These are phyloP conservation scores for Colletotrichum eleusines DNA, from an alignment of 2,329 filamentous ascomycete species.

Conservation along the genomic window DNA sequence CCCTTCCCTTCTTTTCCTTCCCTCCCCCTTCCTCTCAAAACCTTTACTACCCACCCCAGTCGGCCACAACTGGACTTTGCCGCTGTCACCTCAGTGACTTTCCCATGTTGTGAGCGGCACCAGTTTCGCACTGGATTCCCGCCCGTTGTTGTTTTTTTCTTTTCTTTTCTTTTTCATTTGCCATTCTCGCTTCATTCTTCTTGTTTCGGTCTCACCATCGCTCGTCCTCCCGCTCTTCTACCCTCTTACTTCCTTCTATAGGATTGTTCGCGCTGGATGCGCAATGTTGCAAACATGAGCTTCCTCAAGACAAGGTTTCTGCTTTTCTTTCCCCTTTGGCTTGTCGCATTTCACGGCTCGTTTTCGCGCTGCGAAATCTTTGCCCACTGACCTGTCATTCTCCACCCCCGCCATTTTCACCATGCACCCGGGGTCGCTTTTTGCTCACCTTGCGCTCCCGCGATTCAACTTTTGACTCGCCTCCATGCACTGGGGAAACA, in stretches of 20 bases:
- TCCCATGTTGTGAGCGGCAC: conserved; percentile 40
- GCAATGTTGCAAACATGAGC: conserved; percentile 57
- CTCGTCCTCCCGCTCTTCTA: conserved; percentile 30
- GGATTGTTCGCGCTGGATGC: conserved; percentile 42
- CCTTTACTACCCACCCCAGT: conserved; percentile 22
- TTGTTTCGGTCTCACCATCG: conserved; percentile 31
- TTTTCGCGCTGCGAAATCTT: conserved; percentile 36
- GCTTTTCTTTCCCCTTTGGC: conserved; percentile 9
- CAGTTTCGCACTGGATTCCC: conserved; percentile 37
- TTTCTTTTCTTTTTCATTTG: conserved; percentile 14
- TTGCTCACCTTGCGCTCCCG: conserved; percentile 10
- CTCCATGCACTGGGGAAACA: neutral
- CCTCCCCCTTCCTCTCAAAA: neutral
- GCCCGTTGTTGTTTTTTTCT: conserved; percentile 36
- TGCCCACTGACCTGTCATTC: conserved; percentile 32
- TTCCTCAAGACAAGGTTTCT: conserved; percentile 59
- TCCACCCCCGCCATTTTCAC: conserved; percentile 37
- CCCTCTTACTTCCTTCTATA: conserved; percentile 28
- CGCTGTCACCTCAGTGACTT: conserved; percentile 36
- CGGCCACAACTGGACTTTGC: conserved; percentile 19
- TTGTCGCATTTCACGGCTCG: conserved; percentile 28
- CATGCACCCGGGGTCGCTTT: conserved; percentile 24
- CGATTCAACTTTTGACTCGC: neutral
- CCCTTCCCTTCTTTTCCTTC: neutral
- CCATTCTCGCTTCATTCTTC: conserved; percentile 19